A percentile compares a stretch with the other conserved stretches of the same genome.
Evolutionary conservation across 352 stramenopile species (phyloP).

Genomic region (Pythium pectinolyticum): DNA sequence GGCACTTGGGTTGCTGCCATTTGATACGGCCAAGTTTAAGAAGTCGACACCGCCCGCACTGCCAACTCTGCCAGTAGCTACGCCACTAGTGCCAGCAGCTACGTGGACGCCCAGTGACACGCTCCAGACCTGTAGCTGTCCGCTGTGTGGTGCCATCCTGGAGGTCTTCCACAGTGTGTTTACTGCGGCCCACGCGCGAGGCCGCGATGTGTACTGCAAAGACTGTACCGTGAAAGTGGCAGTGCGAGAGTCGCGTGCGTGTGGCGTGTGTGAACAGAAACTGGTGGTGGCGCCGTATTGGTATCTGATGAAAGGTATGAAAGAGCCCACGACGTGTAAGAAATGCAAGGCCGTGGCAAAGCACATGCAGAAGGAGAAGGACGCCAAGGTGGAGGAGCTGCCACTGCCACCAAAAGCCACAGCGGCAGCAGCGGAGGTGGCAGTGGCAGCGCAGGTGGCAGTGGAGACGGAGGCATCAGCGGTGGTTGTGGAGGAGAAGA

Average conservation of each 20-base stretch:
- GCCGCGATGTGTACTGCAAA: constrained; percentile 28
- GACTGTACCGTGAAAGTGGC: constrained; percentile 15
- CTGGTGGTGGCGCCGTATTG: neutral
- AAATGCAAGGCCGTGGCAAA: neutral
- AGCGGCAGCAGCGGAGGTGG: too few relatives aligned
- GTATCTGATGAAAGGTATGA: constrained; percentile 11
- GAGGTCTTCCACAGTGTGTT: constrained; percentile 26
- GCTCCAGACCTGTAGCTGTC: constrained; percentile 38
- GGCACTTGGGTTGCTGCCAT: constrained; percentile 24
- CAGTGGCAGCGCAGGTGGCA: too few relatives aligned
- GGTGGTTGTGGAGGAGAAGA: too few relatives aligned
- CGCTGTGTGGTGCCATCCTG: constrained; percentile 34
- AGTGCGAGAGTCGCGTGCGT: neutral
- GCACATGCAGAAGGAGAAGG: neutral
- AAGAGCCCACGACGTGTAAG: constrained; percentile 1
- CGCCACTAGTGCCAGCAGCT: too few relatives aligned
- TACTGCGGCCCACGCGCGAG: constrained; percentile 19
- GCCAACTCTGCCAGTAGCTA: neutral
- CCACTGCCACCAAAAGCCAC: too few relatives aligned
- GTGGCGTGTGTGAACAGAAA: constrained; percentile 1
- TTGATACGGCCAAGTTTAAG: constrained; percentile 4
- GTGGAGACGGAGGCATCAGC: too few relatives aligned
- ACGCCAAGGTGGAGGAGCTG: too few relatives aligned
- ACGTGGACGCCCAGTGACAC: too few relatives aligned
- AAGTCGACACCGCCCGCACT: neutral